A percentile compares a stretch with the other conserved stretches of the same genome.
phyloP scores from a whole-genome alignment of 345 rosid genomes.

The Linum lewisii region DNA sequence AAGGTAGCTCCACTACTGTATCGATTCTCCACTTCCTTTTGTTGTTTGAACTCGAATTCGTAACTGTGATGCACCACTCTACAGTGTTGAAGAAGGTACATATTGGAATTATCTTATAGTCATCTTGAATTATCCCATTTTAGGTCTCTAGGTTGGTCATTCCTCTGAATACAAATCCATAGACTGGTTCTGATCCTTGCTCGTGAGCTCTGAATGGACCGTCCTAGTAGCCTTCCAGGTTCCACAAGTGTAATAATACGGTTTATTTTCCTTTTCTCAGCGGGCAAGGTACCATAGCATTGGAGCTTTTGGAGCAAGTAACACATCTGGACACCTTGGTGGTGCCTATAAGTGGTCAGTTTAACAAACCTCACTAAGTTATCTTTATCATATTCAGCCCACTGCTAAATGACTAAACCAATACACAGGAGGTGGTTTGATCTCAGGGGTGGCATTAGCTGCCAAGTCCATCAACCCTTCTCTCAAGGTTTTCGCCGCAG shows the following conservation, averaged over 20 bases:
- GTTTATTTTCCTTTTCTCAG: slow-evolving; percentile 31
- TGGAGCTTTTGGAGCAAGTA: slow-evolving; percentile 77
- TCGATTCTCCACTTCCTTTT: no score
- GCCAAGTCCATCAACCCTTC: slow-evolving; percentile 83
- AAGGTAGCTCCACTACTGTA: slow-evolving; percentile 35
- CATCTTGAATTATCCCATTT: not conserved
- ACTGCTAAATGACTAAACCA: not conserved
- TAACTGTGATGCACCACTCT: no score
- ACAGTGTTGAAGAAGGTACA: no score
- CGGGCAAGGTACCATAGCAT: slow-evolving; percentile 78
- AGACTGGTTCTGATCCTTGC: no score
- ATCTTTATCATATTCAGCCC: not conserved
- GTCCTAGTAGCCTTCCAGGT: not conserved
- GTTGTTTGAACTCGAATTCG: no score
- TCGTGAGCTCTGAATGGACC: no score
- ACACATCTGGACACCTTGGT: slow-evolving; percentile 59
- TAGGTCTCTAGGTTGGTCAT: no score
- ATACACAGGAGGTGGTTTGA: slow-evolving; percentile 68
- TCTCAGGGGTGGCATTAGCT: slow-evolving; percentile 87
- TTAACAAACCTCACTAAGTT: not conserved
- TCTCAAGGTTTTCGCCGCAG: slow-evolving; percentile 71
- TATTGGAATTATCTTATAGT: not conserved
- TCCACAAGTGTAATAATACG: not conserved
- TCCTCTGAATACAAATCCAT: not conserved
- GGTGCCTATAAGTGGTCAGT: slow-evolving; percentile 79